Evolutionary conservation across 768 basidiomycete species (phyloP).

Genomic region (Pisolithus marmoratus): DNA sequence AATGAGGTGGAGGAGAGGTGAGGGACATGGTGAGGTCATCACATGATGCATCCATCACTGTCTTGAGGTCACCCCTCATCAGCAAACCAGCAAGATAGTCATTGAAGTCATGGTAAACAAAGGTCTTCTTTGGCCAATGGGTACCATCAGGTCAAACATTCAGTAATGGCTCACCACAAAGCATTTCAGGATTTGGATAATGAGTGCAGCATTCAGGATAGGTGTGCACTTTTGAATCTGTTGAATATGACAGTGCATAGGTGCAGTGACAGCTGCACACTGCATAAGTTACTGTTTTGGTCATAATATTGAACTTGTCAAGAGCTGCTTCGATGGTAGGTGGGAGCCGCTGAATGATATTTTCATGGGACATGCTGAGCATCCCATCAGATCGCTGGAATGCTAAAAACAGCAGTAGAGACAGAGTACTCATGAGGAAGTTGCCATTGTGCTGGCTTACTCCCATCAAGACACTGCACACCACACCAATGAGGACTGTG

Average conservation of each 20-base stretch:
- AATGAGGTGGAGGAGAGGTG: background rate
- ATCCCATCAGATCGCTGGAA: background rate
- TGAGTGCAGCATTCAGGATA: too few species aligned
- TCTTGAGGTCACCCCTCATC: background rate
- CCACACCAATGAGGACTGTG: too few species aligned
- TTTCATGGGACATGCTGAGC: constrained; percentile 1
- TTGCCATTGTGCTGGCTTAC: too few species aligned
- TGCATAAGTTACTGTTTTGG: too few species aligned
- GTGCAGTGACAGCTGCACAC: too few species aligned
- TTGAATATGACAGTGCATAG: too few species aligned
- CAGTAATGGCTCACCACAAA: constrained; percentile 1
- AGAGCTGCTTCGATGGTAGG: background rate
- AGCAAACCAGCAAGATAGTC: background rate
- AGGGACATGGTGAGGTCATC: background rate
- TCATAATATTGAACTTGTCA: too few species aligned
- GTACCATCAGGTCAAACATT: background rate
- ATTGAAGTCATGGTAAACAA: constrained; percentile 2
- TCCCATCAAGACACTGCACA: too few species aligned
- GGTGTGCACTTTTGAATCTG: too few species aligned
- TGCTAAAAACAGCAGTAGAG: background rate
- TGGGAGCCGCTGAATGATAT: background rate
- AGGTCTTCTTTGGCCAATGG: background rate
- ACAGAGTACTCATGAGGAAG: too few species aligned
- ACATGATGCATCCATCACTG: too few species aligned
- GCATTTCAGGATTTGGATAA: background rate